These are phyloP conservation scores for Mycena amicta DNA, from an alignment of 768 basidiomycete species.

Conservation along the genomic window DNA sequence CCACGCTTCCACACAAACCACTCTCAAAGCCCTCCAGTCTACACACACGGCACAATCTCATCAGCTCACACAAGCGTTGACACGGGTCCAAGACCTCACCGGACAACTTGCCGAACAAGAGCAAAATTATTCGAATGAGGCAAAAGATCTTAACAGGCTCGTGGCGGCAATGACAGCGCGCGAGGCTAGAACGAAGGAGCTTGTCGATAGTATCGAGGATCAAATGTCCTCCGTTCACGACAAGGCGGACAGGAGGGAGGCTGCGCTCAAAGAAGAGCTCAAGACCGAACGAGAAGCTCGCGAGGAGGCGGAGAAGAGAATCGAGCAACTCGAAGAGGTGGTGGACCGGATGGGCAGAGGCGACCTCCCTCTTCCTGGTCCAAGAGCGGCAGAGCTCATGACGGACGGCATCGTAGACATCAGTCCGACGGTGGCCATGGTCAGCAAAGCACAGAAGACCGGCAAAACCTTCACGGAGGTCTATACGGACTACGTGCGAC, in stretches of 20 bases:
- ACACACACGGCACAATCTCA: constrained; percentile 71
- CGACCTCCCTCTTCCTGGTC: constrained; percentile 62
- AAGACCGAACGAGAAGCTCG: constrained; percentile 70
- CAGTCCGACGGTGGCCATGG: constrained; percentile 88
- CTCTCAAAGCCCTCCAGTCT: constrained; percentile 73
- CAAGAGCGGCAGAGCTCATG: constrained; percentile 48
- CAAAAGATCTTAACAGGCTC: constrained; percentile 70
- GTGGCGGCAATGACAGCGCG: constrained; percentile 86
- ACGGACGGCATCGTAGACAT: constrained; percentile 66
- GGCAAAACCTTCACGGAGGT: constrained; percentile 94
- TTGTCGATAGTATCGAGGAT: constrained; percentile 79
- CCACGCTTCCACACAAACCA: constrained; percentile 64
- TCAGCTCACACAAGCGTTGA: constrained; percentile 76
- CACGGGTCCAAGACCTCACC: constrained; percentile 73
- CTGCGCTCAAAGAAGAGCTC: constrained; percentile 65
- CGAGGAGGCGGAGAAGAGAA: constrained; percentile 69
- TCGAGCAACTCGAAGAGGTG: constrained; percentile 75
- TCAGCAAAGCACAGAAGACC: constrained; percentile 74
- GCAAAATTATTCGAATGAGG: constrained; percentile 78
- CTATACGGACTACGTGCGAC: constrained; percentile 84
- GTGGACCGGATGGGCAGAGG: constrained; percentile 71
- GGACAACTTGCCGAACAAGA: constrained; percentile 85
- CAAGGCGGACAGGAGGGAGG: constrained; percentile 68
- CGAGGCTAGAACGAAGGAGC: constrained; percentile 80
- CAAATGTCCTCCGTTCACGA: constrained; percentile 81